Evolutionary conservation across 2,329 filamentous ascomycete species (phyloP), one percentile per base, ranked within the genome.

Genomic region (Clarireedia sp.): DNA sequence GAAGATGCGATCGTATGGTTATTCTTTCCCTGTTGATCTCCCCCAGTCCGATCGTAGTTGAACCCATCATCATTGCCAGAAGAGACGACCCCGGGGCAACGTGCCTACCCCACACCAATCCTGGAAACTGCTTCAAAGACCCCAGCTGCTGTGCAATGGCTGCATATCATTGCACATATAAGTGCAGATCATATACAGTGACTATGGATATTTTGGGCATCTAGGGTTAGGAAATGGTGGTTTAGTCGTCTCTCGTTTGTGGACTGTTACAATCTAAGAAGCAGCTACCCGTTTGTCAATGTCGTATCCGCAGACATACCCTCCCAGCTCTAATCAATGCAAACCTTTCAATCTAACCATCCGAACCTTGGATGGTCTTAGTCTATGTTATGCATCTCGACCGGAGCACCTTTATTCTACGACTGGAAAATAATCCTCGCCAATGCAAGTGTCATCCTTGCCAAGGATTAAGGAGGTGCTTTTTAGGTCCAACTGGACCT

Each of bases 261-360:
- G 8, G 10, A 17, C 17, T 50, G 52, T 50, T 19, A 54, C 45
- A 24, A 19, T 12, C 4, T 14, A 41, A 49, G 19, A 38, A 54
- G 52, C 36, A 44, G 17, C 45, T 44, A 54, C 38, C 52, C 52
- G 52, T 54, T 48, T 54, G 52, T 54, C 52, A 54, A 54, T 54
- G 52, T 54, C 49, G 52, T 46, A 54, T 49, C 52, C 52, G 52
- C 5, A 50, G 46, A 45, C 19, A 8, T 21, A 45, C 37, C 36
- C 37, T 44, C 33, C 19, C 41, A 23, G 12, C 24, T 21, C 19
- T n/a, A n/a, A 21, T 45, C 21, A 12, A 23, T 45, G 21, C 41
- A 45, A 45, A 45, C 41, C 41, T 23, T 19, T 45, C 29, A 33
- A 33, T 8, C 38, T 41, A 41, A 33, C 29, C 41, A 45, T 45